These are phyloP conservation scores for Hemileia vastatrix DNA, from an alignment of 1,284 basidiomycete genomes.

Conservation along the genomic window DNA sequence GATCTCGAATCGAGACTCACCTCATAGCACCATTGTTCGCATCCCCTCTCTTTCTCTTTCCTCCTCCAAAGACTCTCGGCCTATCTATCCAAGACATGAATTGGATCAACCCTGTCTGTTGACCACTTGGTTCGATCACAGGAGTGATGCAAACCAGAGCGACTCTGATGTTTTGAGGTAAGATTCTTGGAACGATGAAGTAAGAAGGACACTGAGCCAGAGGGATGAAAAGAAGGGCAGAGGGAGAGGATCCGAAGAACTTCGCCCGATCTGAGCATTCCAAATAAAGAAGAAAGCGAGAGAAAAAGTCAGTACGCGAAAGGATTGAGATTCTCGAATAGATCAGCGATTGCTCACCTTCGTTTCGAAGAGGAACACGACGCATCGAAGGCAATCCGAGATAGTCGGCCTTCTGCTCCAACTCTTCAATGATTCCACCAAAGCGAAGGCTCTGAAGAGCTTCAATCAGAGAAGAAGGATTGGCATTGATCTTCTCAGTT, in stretches of 20 bases:
- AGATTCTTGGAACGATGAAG: slow-evolving; percentile 66
- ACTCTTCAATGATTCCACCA: slow-evolving; percentile 35
- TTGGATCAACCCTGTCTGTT: too few species aligned
- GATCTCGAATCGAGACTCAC: slow-evolving; percentile 58
- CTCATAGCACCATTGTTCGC: slow-evolving; percentile 53
- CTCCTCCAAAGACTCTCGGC: slow-evolving; percentile 47
- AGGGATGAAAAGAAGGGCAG: slow-evolving; percentile 58
- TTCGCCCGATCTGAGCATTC: slow-evolving; percentile 48
- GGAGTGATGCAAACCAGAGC: slow-evolving; percentile 53
- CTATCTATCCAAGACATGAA: slow-evolving; percentile 72
- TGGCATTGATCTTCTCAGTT: slow-evolving; percentile 57
- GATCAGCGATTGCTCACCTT: slow-evolving; percentile 48
- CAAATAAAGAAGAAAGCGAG: background rate
- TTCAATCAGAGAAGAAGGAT: slow-evolving; percentile 53
- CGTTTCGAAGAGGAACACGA: slow-evolving; percentile 56
- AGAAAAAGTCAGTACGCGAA: too few species aligned
- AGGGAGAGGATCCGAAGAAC: slow-evolving; percentile 55
- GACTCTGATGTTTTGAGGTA: slow-evolving; percentile 62
- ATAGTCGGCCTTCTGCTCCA: slow-evolving; percentile 36
- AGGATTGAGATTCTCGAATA: background rate
- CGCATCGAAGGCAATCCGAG: slow-evolving; percentile 55
- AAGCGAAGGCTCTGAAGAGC: slow-evolving; percentile 54
- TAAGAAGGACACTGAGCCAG: slow-evolving; percentile 59
- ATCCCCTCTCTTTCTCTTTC: slow-evolving; percentile 5
- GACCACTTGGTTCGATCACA: slow-evolving; percentile 60